phyloP scores from a whole-genome alignment of 352 stramenopile genomes.

The Globisporangium spiculum region DNA sequence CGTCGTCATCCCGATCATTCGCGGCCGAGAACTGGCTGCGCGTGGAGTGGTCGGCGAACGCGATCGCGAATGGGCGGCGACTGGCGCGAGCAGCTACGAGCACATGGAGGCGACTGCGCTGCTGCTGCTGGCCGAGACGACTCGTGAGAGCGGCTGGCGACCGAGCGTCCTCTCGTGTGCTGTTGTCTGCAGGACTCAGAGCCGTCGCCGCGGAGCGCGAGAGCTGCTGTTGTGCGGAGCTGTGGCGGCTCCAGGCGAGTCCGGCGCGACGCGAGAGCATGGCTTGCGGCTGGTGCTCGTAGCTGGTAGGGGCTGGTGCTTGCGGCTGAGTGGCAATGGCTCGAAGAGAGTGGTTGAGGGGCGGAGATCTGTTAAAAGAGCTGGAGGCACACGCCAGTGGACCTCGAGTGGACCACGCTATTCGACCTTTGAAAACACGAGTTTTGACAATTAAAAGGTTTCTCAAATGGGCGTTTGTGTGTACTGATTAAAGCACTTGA shows the following conservation, averaged over 20 bases:
- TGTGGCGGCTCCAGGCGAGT: constrained; percentile 14
- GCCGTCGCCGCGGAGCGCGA: neutral
- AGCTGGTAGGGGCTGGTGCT: neutral
- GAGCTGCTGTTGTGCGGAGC: neutral
- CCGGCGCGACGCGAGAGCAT: constrained; percentile 16
- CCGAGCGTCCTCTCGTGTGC: neutral
- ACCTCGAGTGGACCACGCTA: neutral
- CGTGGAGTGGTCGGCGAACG: neutral
- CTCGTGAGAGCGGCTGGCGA: neutral
- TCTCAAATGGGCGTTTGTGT: neutral
- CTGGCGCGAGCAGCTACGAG: constrained; percentile 11
- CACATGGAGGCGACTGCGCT: constrained; percentile 15
- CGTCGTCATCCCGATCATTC: constrained; percentile 11
- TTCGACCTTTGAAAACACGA: neutral
- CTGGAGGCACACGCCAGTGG: neutral
- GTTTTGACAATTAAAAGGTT: neutral
- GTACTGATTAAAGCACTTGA: neutral
- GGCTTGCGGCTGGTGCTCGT: neutral
- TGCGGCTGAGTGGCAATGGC: neutral
- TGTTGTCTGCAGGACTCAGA: neutral
- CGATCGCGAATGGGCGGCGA: constrained; percentile 8
- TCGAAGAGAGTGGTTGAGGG: constrained; percentile 10
- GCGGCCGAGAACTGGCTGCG: constrained; percentile 15
- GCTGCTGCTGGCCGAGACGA: neutral
- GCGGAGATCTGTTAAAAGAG: constrained; percentile 14